Percentiles rank a stretch among this genome's conserved stretches.
Conservation (phyloP, 208 protist species). For the Entamoeba histolytica region DNA sequence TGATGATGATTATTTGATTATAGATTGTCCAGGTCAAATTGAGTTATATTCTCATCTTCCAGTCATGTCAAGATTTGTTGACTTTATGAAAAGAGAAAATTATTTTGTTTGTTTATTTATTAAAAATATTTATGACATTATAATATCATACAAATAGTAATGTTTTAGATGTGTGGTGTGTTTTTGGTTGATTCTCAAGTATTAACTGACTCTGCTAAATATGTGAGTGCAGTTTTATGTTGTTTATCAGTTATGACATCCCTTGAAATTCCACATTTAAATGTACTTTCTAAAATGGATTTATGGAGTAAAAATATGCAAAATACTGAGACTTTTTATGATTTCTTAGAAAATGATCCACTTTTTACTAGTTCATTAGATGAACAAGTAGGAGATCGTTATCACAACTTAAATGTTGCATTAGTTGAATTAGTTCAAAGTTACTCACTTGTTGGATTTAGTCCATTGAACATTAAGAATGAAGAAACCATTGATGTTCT, state of each 20-base stretch:
- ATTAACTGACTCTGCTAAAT: slow-evolving; percentile 56
- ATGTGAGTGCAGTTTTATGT: slow-evolving; percentile 70
- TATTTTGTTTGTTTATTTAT: neutral
- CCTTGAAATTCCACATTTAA: slow-evolving; percentile 73
- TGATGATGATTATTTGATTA: slow-evolving; percentile 26
- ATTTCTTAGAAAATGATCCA: neutral
- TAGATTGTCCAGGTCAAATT: slow-evolving; percentile 26
- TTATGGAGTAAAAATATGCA: slow-evolving; percentile 9
- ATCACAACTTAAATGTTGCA: neutral
- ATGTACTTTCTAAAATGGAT: slow-evolving; percentile 87
- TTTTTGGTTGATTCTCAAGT: neutral
- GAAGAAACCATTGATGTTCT: neutral
- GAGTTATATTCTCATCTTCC: slow-evolving; percentile 19
- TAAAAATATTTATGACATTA: neutral
- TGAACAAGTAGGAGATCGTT: neutral
- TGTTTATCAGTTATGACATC: slow-evolving; percentile 68
- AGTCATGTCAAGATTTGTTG: neutral
- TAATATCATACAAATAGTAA: neutral
- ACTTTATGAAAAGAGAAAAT: neutral
- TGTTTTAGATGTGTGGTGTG: neutral
- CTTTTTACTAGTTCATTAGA: neutral
- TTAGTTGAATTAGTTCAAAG: neutral
- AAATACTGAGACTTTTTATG: neutral
- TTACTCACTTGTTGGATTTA: neutral
- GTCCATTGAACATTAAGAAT: neutral